A percentile compares a stretch with the other conserved stretches of the same genome.
phyloP scores from a whole-genome alignment of 345 rosid genomes.

The Tarenaya hassleriana region DNA sequence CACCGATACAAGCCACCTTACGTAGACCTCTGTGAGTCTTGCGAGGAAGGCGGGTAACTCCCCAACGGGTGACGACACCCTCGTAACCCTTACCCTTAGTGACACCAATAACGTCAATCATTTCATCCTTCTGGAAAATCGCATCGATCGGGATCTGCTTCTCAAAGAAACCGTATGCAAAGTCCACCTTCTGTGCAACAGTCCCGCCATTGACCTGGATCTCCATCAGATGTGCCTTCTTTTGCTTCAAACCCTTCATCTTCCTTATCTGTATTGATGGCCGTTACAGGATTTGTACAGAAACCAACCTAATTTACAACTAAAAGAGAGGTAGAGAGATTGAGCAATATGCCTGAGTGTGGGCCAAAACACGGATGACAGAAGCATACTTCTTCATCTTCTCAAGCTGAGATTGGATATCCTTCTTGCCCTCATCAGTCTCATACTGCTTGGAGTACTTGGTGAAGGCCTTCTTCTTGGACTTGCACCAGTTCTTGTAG shows the following conservation, averaged over 20 bases:
- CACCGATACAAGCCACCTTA: slow-evolving; percentile 91
- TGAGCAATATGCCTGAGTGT: slow-evolving; percentile 49
- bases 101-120: slow-evolving; percentile 80
- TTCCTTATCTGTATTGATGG: slow-evolving; percentile 51
- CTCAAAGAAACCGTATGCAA: slow-evolving; percentile 73
- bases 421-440: slow-evolving; percentile 58
- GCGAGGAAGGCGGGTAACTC: slow-evolving; percentile 82
- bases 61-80: slow-evolving; percentile 93
- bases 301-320: background rate
- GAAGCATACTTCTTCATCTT: slow-evolving; percentile 71
- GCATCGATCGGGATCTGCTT: slow-evolving; percentile 72
- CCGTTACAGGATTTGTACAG: background rate
- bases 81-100: slow-evolving; percentile 86
- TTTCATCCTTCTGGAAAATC: slow-evolving; percentile 80
- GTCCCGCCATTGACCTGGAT: slow-evolving; percentile 80
- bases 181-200: slow-evolving; percentile 70
- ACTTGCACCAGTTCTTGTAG: slow-evolving; percentile 86
- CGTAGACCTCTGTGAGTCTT: slow-evolving; percentile 88
- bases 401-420: slow-evolving; percentile 56
- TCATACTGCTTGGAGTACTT: slow-evolving; percentile 60
- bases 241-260: slow-evolving; percentile 82
- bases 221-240: slow-evolving; percentile 89
- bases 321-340: background rate
- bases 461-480: slow-evolving; percentile 88
- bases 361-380: slow-evolving; percentile 71